A percentile compares a stretch with the other conserved stretches of the same genome.
Conservation (phyloP, 2,329 filamentous ascomycete species). For the Diaporthe batatas region DNA sequence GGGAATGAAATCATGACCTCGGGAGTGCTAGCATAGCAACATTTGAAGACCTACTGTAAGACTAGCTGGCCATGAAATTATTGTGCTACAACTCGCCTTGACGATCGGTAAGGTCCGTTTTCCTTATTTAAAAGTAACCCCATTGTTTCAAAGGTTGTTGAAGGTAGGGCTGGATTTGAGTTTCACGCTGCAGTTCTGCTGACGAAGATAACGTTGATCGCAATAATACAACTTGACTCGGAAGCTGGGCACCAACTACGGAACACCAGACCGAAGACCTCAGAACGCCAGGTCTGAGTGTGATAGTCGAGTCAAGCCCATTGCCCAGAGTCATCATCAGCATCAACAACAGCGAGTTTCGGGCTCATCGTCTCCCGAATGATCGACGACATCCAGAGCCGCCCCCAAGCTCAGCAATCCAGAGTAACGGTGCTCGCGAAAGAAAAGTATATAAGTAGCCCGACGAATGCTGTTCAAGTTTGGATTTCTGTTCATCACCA, state of each 20-base stretch:
- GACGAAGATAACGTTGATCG: neutral
- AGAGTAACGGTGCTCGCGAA: neutral
- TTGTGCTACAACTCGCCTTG: neutral
- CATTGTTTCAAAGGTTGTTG: neutral
- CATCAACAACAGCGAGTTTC: neutral
- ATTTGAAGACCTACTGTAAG: neutral
- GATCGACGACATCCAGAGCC: neutral
- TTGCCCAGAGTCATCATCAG: neutral
- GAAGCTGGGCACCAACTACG: neutral
- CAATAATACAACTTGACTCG: slow-evolving; percentile 18
- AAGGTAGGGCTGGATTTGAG: slow-evolving; percentile 15
- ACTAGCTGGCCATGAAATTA: neutral
- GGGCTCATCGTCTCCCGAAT: neutral
- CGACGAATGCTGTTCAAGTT: neutral
- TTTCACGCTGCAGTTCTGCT: neutral
- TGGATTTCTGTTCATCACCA: neutral
- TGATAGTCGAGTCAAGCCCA: slow-evolving; percentile 15
- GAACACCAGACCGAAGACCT: neutral
- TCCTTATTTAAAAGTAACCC: neutral
- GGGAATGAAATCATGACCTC: neutral
- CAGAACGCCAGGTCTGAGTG: neutral
- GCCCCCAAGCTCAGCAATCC: neutral
- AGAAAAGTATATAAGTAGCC: slow-evolving; percentile 13
- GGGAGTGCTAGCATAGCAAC: neutral
- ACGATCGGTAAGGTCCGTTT: neutral